These are phyloP conservation scores for Fagopyrum homotropicum DNA, from an alignment of 148 eudicot species.

Conservation along the genomic window DNA sequence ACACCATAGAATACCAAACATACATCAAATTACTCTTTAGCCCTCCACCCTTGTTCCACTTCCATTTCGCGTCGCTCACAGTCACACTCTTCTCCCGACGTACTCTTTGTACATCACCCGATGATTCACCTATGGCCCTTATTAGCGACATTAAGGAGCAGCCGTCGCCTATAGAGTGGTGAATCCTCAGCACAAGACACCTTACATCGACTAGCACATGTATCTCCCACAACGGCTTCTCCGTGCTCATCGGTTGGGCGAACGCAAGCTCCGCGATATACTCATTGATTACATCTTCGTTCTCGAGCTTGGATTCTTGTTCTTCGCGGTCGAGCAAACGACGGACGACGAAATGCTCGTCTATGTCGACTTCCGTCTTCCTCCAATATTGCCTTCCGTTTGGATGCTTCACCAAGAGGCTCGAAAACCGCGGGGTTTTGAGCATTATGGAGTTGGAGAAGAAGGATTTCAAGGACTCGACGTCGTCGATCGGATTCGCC, in stretches of 20 bases:
- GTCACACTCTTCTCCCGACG: neutral
- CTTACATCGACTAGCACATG: conserved; percentile 42
- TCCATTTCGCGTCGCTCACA: neutral
- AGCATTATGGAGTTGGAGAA: conserved; percentile 31
- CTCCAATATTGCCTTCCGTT: conserved; percentile 41
- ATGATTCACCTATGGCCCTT: conserved; percentile 26
- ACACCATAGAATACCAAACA: conserved; percentile 33
- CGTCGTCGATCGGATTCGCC: conserved; percentile 32
- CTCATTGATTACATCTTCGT: conserved; percentile 33
- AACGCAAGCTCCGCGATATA: conserved; percentile 46
- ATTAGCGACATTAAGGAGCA: conserved; percentile 50
- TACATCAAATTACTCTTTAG: neutral
- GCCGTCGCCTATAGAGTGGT: conserved; percentile 71
- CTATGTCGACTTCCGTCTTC: conserved; percentile 34
- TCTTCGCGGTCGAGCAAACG: neutral
- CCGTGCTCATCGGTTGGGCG: conserved; percentile 43
- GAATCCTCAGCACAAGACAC: conserved; percentile 38
- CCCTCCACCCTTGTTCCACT: conserved; percentile 13
- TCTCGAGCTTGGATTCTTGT: neutral
- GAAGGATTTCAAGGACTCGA: conserved; percentile 24
- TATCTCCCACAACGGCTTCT: conserved; percentile 68
- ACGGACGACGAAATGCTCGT: conserved; percentile 41
- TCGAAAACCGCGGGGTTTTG: conserved; percentile 50
- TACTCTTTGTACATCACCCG: neutral
- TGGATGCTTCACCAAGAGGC: conserved; percentile 38